Percentiles rank a stretch among this genome's conserved stretches.
These are phyloP conservation scores for Talaromyces nanjingensis DNA, from an alignment of 495 filamentous ascomycete species.

Conservation along the genomic window DNA sequence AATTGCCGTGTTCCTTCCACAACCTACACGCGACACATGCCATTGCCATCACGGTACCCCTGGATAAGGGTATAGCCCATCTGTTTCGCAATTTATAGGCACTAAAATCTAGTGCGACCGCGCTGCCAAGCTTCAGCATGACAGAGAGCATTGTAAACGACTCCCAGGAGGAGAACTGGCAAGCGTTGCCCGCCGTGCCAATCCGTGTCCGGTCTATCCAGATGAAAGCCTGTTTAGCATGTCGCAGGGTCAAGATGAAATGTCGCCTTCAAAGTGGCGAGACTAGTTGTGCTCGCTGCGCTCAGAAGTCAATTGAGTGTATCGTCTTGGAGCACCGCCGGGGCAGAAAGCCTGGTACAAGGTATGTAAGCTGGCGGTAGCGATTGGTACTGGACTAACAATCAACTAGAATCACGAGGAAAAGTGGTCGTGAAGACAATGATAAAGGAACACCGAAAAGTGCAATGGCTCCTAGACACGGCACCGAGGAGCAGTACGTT, in stretches of 20 bases:
- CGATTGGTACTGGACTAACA: neutral
- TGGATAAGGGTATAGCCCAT: neutral
- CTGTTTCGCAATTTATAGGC: neutral
- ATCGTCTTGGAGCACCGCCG: neutral
- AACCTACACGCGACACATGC: neutral
- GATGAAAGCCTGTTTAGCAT: slow-evolving; percentile 9
- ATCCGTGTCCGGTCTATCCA: neutral
- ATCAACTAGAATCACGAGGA: neutral
- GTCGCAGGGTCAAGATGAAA: slow-evolving; percentile 9
- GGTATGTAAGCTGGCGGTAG: neutral
- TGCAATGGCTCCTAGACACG: neutral
- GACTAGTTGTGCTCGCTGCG: neutral
- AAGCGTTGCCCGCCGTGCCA: neutral
- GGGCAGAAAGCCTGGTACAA: neutral
- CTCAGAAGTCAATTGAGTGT: neutral
- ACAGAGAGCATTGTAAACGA: neutral
- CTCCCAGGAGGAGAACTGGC: neutral
- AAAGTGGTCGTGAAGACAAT: neutral
- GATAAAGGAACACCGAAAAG: neutral
- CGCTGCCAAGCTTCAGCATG: neutral
- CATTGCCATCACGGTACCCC: too few relatives aligned
- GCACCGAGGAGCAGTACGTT: neutral
- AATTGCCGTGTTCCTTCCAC: neutral
- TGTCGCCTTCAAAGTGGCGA: neutral
- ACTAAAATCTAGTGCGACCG: neutral